Evolutionary conservation across 2,329 filamentous ascomycete genomes (phyloP).

Genomic region (Aspergillus sp.): DNA sequence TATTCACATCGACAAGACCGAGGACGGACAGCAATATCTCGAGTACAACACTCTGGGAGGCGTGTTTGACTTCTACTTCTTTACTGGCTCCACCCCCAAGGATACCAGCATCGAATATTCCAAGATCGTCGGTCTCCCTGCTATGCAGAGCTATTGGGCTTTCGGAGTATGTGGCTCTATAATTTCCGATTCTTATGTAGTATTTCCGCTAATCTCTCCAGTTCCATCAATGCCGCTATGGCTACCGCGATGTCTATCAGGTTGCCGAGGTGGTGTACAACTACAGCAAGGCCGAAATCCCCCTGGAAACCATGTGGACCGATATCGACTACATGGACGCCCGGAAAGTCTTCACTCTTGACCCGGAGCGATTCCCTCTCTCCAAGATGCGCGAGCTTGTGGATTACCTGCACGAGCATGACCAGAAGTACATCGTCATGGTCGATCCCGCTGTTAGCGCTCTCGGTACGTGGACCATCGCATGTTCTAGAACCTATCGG

Average conservation of each 20-base stretch:
- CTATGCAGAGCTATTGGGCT: slow-evolving; percentile 65
- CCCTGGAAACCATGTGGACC: slow-evolving; percentile 48
- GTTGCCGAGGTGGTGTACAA: slow-evolving; percentile 46
- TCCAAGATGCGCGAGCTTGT: slow-evolving; percentile 62
- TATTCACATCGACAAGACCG: slow-evolving; percentile 66
- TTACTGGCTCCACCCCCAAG: slow-evolving; percentile 58
- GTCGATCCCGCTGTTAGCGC: slow-evolving; percentile 59
- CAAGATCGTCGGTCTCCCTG: slow-evolving; percentile 55
- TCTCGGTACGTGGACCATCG: slow-evolving; percentile 23
- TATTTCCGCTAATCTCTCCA: slow-evolving; percentile 10
- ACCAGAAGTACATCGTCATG: slow-evolving; percentile 75
- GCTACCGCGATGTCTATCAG: slow-evolving; percentile 53
- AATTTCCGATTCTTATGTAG: neutral
- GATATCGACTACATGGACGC: slow-evolving; percentile 45
- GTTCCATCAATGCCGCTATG: slow-evolving; percentile 63
- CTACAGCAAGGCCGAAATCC: slow-evolving; percentile 42
- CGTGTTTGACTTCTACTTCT: slow-evolving; percentile 69
- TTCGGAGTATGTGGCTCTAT: slow-evolving; percentile 51
- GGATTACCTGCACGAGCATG: slow-evolving; percentile 61
- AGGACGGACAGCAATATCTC: slow-evolving; percentile 63
- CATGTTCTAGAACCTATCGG: neutral
- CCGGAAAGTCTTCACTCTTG: slow-evolving; percentile 40
- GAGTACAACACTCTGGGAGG: slow-evolving; percentile 80
- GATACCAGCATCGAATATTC: slow-evolving; percentile 61
- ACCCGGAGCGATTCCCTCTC: slow-evolving; percentile 38